A percentile compares a stretch with the other conserved stretches of the same genome.
Evolutionary conservation across 805 yeast genomes (phyloP).

Genomic region (Wickerhamomyces bovis): DNA sequence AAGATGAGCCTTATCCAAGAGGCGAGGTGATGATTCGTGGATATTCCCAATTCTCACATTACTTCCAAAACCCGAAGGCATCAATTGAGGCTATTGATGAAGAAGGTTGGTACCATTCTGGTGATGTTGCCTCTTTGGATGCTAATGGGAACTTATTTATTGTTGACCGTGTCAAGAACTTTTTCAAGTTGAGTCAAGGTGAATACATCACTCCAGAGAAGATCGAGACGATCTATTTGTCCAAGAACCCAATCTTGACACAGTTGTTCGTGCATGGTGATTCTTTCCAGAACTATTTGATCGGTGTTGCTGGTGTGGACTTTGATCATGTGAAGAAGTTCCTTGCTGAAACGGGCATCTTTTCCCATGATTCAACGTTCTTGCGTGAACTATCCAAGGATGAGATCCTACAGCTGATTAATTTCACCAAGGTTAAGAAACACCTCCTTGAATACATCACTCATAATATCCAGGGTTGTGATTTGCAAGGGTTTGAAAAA

Average conservation of each 20-base stretch:
- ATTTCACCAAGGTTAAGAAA: constrained; percentile 1
- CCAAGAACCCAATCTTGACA: constrained; percentile 33
- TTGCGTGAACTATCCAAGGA: constrained; percentile 1
- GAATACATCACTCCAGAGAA: constrained; percentile 60
- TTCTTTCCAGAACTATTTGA: constrained; percentile 40
- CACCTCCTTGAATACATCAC: background rate
- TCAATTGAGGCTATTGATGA: constrained; percentile 31
- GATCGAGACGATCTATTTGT: constrained; percentile 50
- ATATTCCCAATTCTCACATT: constrained; percentile 35
- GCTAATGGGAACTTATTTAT: constrained; percentile 43
- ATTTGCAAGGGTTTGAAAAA: constrained; percentile 56
- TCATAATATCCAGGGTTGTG: constrained; percentile 7
- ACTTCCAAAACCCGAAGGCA: constrained; percentile 17
- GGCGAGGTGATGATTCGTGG: constrained; percentile 55
- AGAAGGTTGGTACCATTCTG: constrained; percentile 49
- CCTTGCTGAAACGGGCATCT: constrained; percentile 4
- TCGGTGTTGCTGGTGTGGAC: constrained; percentile 50
- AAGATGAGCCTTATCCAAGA: constrained; percentile 31
- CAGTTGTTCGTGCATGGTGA: constrained; percentile 55
- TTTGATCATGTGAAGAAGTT: constrained; percentile 20
- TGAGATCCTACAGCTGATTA: constrained; percentile 3
- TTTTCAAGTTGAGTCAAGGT: constrained; percentile 51
- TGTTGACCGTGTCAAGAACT: constrained; percentile 61
- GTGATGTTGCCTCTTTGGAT: constrained; percentile 46
- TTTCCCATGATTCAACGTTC: background rate